Conservation (phyloP, 2,329 filamentous ascomycete genomes). For the Myotisia sp. region DNA sequence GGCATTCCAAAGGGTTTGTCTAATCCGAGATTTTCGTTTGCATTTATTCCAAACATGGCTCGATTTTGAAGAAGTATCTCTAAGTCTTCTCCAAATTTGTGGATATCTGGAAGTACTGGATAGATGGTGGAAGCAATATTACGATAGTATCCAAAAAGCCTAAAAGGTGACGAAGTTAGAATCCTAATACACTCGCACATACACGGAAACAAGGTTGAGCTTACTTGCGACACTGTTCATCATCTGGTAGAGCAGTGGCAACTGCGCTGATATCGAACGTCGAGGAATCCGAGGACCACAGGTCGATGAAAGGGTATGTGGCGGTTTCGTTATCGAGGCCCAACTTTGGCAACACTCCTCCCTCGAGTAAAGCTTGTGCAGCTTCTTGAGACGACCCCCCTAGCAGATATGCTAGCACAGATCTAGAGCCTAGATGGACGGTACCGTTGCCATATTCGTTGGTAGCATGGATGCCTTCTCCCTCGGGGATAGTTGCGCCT, state of each 20-base stretch:
- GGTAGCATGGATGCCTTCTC: slow-evolving; percentile 46
- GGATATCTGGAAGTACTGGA: slow-evolving; percentile 44
- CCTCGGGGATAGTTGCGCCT: slow-evolving; percentile 7
- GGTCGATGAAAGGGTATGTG: slow-evolving; percentile 51
- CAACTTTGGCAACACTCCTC: slow-evolving; percentile 47
- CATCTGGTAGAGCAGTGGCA: slow-evolving; percentile 44
- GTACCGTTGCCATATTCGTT: slow-evolving; percentile 47
- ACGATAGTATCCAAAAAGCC: slow-evolving; percentile 11
- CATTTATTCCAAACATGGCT: slow-evolving; percentile 30
- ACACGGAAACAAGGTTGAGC: slow-evolving; percentile 12
- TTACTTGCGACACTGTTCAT: slow-evolving; percentile 42
- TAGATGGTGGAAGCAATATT: slow-evolving; percentile 37
- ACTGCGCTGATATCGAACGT: slow-evolving; percentile 44
- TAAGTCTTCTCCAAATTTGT: slow-evolving; percentile 41
- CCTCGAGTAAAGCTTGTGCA: slow-evolving; percentile 42
- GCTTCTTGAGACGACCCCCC: slow-evolving; percentile 35
- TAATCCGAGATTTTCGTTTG: slow-evolving; percentile 34
- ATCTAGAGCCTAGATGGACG: slow-evolving; percentile 47
- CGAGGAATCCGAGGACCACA: slow-evolving; percentile 49
- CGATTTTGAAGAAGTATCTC: slow-evolving; percentile 41
- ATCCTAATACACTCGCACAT: background rate
- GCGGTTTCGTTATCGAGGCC: slow-evolving; percentile 51
- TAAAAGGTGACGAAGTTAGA: slow-evolving; percentile 2
- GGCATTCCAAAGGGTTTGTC: slow-evolving; percentile 44
- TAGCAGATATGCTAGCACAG: slow-evolving; percentile 46